phyloP scores from a whole-genome alignment of 768 basidiomycete genomes.

The Kwoniella mangroviensis region DNA sequence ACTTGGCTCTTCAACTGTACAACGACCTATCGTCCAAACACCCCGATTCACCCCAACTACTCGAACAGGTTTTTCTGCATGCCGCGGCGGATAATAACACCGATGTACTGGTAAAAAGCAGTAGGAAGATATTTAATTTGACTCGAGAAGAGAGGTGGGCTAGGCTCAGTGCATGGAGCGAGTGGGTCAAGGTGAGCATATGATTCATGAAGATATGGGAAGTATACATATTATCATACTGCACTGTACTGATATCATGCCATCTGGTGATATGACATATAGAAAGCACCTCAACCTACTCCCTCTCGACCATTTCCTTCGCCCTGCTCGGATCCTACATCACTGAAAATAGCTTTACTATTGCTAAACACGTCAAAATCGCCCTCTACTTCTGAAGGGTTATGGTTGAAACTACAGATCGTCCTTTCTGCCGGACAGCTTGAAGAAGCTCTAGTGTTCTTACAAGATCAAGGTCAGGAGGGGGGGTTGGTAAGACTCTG shows the following conservation, averaged over 20 bases:
- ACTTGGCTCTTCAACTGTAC: constrained; percentile 38
- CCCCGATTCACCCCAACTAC: constrained; percentile 28
- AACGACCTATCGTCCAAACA: constrained; percentile 24
- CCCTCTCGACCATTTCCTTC: constrained; percentile 24
- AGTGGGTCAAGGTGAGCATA: constrained; percentile 40
- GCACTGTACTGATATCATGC: background rate
- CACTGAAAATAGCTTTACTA: constrained; percentile 27
- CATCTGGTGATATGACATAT: background rate
- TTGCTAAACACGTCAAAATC: constrained; percentile 21
- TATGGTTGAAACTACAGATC: constrained; percentile 49
- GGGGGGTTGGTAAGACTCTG: constrained; percentile 31
- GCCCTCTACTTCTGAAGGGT: constrained; percentile 30
- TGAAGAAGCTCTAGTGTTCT: constrained; percentile 23
- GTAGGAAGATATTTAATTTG: constrained; percentile 45
- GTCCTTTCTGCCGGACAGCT: constrained; percentile 28
- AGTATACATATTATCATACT: background rate
- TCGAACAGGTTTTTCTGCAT: constrained; percentile 43
- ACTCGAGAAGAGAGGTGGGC: constrained; percentile 43
- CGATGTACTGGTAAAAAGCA: constrained; percentile 26
- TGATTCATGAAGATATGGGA: background rate
- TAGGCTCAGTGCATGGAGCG: constrained; percentile 43
- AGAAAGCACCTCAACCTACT: constrained; percentile 35
- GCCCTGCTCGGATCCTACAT: constrained; percentile 17
- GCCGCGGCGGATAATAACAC: constrained; percentile 34
- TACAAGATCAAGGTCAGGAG: constrained; percentile 21